phyloP scores from a whole-genome alignment of 106 monocot genomes.

The Triglochin maritima region DNA sequence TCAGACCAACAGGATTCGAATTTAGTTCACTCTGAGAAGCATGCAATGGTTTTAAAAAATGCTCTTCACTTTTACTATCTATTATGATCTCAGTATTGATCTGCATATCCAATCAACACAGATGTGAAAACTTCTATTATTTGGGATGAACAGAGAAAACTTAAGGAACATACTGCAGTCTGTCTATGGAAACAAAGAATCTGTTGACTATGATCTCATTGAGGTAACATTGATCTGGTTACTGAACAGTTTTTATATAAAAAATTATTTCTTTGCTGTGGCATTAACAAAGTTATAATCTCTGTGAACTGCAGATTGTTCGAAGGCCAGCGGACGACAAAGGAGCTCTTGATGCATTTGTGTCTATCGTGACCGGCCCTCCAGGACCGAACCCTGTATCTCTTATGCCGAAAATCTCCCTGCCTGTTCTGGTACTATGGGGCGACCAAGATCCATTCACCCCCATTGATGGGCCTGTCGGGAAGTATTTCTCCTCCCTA shows the following conservation, averaged over 20 bases:
- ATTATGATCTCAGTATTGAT: neutral
- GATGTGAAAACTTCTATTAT: constrained; percentile 2
- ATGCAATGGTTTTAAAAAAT: too few species aligned
- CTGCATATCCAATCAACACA: too few species aligned
- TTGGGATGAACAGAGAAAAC: constrained; percentile 49
- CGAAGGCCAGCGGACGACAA: constrained; percentile 57
- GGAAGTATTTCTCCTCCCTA: constrained; percentile 79
- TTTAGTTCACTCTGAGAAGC: too few species aligned
- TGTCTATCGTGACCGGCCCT: constrained; percentile 84
- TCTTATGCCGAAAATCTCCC: constrained; percentile 56
- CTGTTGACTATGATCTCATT: constrained; percentile 82
- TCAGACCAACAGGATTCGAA: too few species aligned
- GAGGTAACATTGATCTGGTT: constrained; percentile 36
- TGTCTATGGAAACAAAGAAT: constrained; percentile 85
- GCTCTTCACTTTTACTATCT: neutral
- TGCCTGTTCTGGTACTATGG: constrained; percentile 79
- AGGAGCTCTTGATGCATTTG: constrained; percentile 91
- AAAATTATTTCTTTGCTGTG: too few species aligned
- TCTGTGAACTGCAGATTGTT: constrained; percentile 48
- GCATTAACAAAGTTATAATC: too few species aligned
- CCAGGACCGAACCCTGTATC: constrained; percentile 81
- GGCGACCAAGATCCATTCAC: constrained; percentile 87
- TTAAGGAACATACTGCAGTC: constrained; percentile 77
- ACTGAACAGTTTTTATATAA: neutral
- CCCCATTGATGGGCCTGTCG: constrained; percentile 85